Conservation (phyloP, 208 protist genomes). For the Wallacemonas rigidus region DNA sequence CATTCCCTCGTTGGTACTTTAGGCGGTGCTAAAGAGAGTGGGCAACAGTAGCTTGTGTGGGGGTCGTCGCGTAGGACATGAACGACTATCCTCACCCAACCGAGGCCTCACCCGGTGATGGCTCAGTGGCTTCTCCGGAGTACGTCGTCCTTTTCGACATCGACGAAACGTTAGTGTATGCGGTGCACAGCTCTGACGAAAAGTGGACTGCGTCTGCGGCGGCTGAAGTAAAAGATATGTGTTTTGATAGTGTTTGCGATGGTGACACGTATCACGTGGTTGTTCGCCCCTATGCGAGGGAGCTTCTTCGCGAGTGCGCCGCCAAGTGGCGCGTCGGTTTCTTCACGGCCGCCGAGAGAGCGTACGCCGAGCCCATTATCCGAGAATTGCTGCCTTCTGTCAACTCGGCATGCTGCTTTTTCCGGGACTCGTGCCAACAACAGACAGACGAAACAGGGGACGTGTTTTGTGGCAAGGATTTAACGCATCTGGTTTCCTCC, state of each 20-base stretch:
- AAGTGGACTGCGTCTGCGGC: slow-evolving; percentile 8
- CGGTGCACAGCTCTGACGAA: slow-evolving; percentile 15
- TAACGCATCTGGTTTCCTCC: slow-evolving; percentile 40
- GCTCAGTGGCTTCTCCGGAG: neutral
- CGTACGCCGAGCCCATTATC: slow-evolving; percentile 66
- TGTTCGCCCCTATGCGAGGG: slow-evolving; percentile 46
- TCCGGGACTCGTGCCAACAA: slow-evolving; percentile 43
- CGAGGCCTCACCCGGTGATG: neutral
- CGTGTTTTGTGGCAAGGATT: slow-evolving; percentile 49
- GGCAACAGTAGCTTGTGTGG: too few species aligned
- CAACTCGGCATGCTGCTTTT: slow-evolving; percentile 42
- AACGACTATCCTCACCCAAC: too few species aligned
- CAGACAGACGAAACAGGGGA: neutral
- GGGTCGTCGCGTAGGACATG: too few species aligned
- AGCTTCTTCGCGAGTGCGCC: slow-evolving; percentile 47
- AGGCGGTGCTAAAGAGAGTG: too few species aligned
- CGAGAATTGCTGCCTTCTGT: slow-evolving; percentile 46
- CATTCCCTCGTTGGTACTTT: too few species aligned
- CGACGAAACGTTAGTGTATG: slow-evolving; percentile 74
- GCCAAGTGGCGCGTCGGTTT: slow-evolving; percentile 68
- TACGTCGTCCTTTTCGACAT: slow-evolving; percentile 56
- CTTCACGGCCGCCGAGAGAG: slow-evolving; percentile 63
- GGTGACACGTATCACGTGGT: slow-evolving; percentile 35
- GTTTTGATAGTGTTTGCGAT: neutral
- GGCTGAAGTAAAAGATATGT: slow-evolving; percentile 19